Evolutionary conservation across 805 yeast genomes (phyloP), one percentile per base, ranked within the genome.

Genomic region (Metschnikowia similis): DNA sequence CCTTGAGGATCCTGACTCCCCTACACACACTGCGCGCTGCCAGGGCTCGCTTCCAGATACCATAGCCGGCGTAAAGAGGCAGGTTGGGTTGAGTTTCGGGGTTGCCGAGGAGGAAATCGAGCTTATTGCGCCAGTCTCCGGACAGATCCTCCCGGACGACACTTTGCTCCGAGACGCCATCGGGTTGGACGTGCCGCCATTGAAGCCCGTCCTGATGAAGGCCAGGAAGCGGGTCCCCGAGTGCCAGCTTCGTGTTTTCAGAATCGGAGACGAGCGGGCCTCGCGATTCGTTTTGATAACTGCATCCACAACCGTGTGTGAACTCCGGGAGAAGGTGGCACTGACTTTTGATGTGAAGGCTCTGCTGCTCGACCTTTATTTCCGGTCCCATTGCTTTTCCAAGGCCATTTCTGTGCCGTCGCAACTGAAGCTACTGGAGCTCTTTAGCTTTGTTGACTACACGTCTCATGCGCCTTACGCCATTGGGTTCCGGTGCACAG

Each of bases 181-280:
- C 6, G 31, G 50, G 13, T 50, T 69, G 9, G 73, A 69, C 51
- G 69, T 69, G 8, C 49, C 63, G 1, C 74, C 73, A 0, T 45
- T 54, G 16, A 32, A 39, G 1, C 57, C 63, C 3, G 63, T 65
- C 8, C 47, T 38, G 5, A 43, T 47, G 3, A 35, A 34, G 11
- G 35, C 48, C 4, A 36, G 30, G 16, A 43, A 16, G 13, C 40
- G 29, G 6, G 21, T 29, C 10, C 30, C 47, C 29, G 10, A 16
- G 16, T 43, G 8, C 34, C 6, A 14, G 13, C 14, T 43, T 32
- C 46, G 40, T 8, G n/a, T 43, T 8, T 35, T 43, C 8, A 31
- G 34, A 8, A 10, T 43, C 11, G 46, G 32, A 16, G 40, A 35
- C 16, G 38, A 34, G 31, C 16, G 10, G 11, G 10, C 26, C 14